These are phyloP conservation scores for Fusarium concolor DNA, from an alignment of 2,329 filamentous ascomycete genomes.

Conservation along the genomic window DNA sequence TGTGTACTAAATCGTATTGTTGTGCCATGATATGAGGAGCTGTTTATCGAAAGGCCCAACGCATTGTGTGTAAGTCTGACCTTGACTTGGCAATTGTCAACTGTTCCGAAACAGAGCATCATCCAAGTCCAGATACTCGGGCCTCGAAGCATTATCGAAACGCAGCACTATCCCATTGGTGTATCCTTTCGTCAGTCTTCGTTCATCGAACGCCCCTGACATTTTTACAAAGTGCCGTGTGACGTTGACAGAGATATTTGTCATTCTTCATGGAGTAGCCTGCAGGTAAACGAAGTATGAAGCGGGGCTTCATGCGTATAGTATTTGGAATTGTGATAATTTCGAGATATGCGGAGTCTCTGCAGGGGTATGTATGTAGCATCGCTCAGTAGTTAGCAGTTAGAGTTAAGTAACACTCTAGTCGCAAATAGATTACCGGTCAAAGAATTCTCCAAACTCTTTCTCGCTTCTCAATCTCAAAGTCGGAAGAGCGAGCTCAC, in stretches of 20 bases:
- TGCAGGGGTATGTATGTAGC: neutral
- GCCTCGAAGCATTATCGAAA: slow-evolving; percentile 12
- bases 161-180: slow-evolving; percentile 3
- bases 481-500: neutral
- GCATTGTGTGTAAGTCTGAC: neutral
- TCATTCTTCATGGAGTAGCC: slow-evolving; percentile 24
- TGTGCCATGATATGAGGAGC: neutral
- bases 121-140: slow-evolving; percentile 16
- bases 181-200: slow-evolving; percentile 39
- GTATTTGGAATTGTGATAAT: slow-evolving; percentile 36
- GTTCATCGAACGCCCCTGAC: slow-evolving; percentile 34
- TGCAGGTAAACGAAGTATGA: slow-evolving; percentile 29
- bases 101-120: neutral
- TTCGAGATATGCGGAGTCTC: slow-evolving; percentile 6
- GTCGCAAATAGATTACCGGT: neutral
- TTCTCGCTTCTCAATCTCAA: neutral
- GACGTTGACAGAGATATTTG: slow-evolving; percentile 37
- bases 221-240: slow-evolving; percentile 20
- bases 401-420: neutral
- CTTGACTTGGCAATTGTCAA: neutral
- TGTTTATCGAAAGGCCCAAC: neutral
- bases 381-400: neutral
- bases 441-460: neutral
- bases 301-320: slow-evolving; percentile 26
- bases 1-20: slow-evolving; percentile 18